These are phyloP conservation scores for Forsythia viridissima DNA, from an alignment of 257 asterid genomes.

Conservation along the genomic window DNA sequence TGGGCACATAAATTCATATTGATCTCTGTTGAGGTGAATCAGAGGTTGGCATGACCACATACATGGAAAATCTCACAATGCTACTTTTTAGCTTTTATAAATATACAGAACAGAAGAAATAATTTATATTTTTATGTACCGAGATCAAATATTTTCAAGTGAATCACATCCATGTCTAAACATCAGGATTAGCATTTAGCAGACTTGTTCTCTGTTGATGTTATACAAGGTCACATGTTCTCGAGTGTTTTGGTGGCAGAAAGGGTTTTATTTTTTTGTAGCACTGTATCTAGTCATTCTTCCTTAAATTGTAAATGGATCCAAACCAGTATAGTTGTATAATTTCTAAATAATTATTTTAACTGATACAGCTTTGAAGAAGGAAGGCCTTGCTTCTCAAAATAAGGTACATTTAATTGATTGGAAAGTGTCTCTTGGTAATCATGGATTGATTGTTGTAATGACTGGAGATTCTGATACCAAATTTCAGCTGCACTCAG, in stretches of 20 bases:
- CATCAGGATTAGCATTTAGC: not conserved
- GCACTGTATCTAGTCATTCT: not conserved
- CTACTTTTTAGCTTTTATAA: not conserved
- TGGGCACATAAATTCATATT: not conserved
- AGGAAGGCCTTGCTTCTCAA: conserved; percentile 41
- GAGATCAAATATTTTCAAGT: not conserved
- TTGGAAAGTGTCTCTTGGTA: not conserved
- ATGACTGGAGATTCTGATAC: conserved; percentile 19
- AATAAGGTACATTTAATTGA: conserved; percentile 46
- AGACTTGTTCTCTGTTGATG: conserved; percentile 13
- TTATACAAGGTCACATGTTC: conserved; percentile 16
- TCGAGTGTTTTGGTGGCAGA: conserved; percentile 2
- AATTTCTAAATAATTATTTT: conserved; percentile 3
- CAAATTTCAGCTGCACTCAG: conserved; percentile 46
- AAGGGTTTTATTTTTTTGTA: conserved; percentile 1
- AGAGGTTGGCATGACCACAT: not conserved
- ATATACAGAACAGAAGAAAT: not conserved
- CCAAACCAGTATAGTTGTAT: conserved; percentile 15
- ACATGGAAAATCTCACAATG: not conserved
- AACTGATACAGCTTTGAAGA: conserved; percentile 54
- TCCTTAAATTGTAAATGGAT: conserved; percentile 13
- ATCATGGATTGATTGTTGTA: conserved; percentile 11
- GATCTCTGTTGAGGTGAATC: not conserved
- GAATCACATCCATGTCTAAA: conserved; percentile 1
- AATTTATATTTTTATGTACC: conserved; percentile 1